Conservation (phyloP, 75 land plant genomes). For the Adiantum capillusveneris region DNA sequence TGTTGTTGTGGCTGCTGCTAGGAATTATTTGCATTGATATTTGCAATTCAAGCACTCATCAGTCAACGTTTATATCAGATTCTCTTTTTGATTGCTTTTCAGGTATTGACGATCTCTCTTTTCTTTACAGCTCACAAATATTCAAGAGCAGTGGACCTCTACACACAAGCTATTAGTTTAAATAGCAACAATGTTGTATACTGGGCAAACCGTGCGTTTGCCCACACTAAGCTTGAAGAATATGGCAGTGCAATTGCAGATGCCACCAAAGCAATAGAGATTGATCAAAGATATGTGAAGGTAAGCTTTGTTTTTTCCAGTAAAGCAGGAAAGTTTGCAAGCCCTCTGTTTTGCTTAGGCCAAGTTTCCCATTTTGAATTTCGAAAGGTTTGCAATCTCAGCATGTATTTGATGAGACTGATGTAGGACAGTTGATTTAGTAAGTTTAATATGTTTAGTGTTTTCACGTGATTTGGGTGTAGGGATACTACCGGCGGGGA, state of each 20-base stretch:
- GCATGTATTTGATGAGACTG: too few relatives aligned
- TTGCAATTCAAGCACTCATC: too few relatives aligned
- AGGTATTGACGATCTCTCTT: slow-evolving; percentile 34
- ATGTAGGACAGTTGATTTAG: neutral
- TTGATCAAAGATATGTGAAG: slow-evolving; percentile 83
- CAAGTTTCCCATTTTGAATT: too few relatives aligned
- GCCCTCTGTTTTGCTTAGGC: too few relatives aligned
- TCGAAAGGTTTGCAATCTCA: too few relatives aligned
- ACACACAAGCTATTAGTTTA: slow-evolving; percentile 73
- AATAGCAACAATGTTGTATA: slow-evolving; percentile 79
- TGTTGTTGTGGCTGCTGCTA: too few relatives aligned
- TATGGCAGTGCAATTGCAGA: slow-evolving; percentile 97
- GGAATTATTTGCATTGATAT: too few relatives aligned
- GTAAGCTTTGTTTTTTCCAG: too few relatives aligned
- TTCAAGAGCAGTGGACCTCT: slow-evolving; percentile 74
- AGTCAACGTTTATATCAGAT: too few relatives aligned
- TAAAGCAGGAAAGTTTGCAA: too few relatives aligned
- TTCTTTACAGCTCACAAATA: slow-evolving; percentile 61
- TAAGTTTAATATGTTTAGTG: neutral
- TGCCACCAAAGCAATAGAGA: slow-evolving; percentile 88
- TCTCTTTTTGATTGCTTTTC: slow-evolving; percentile 75
- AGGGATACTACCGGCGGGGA: slow-evolving; percentile 95
- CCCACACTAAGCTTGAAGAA: slow-evolving; percentile 85
- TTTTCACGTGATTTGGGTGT: slow-evolving; percentile 3
- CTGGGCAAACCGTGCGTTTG: slow-evolving; percentile 94